Conservation (phyloP, 768 basidiomycete species). For the Naganishia vishniacii region DNA sequence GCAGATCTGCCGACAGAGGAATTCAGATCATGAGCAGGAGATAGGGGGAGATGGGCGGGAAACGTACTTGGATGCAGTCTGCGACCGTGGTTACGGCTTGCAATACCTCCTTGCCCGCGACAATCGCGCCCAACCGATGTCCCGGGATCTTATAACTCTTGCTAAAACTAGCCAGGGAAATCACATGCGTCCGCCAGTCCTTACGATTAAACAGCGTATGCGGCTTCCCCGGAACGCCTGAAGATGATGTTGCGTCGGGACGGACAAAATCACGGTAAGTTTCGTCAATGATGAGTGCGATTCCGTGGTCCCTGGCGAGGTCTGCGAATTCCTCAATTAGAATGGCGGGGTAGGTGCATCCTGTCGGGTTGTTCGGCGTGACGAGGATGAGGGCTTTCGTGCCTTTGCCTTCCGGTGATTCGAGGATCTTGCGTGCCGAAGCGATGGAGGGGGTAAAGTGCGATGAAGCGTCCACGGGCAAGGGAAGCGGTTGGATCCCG, state of each 20-base stretch:
- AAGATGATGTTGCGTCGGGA: constrained; percentile 30
- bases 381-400: constrained; percentile 57
- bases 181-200: constrained; percentile 60
- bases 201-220: constrained; percentile 46
- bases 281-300: constrained; percentile 77
- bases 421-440: constrained; percentile 49
- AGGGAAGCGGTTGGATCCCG: constrained; percentile 57
- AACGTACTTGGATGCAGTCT: constrained; percentile 65
- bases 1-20: constrained; percentile 54
- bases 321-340: constrained; percentile 59
- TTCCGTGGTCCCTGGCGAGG: constrained; percentile 55
- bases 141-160: constrained; percentile 78
- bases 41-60: constrained; percentile 6
- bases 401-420: constrained; percentile 16
- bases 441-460: constrained; percentile 61
- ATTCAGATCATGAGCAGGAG: constrained; percentile 14
- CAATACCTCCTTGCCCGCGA: constrained; percentile 59
- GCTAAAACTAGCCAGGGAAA: constrained; percentile 73
- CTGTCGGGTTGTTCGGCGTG: constrained; percentile 54
- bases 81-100: constrained; percentile 58
- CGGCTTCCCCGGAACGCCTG: constrained; percentile 31
- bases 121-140: constrained; percentile 68
- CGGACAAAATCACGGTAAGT: constrained; percentile 79
- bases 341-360: constrained; percentile 60
- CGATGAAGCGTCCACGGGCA: constrained; percentile 55